Base-by-base conservation (phyloP, 208 protist species). In the Trypanosoma brucei region DNA sequence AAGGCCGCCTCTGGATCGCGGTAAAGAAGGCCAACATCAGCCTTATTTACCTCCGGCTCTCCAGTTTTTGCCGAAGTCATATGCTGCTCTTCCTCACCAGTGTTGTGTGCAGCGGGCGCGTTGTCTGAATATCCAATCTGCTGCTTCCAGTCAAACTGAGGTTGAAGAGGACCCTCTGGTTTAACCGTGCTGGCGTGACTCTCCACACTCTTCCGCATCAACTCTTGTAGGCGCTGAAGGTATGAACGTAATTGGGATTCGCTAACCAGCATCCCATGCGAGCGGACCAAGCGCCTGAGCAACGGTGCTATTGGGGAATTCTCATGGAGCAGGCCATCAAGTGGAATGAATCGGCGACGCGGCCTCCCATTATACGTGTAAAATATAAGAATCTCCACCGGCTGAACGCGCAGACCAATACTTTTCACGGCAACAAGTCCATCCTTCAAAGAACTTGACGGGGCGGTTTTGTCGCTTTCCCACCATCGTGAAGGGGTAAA, bases 11-110 rank as follows among this genome's bases (percentile, higher is more conserved):
- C 87, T 0, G 90, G 90, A 55, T 95, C 83, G 33, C 86, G 90
- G 62, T 93, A 95, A 48, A 95, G 81, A 37, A 95, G 70, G 3
- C 86, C 84, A 31, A 95, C n/a, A 57, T 95, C 86, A 8, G 90
- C 90, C 77, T 93, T 91, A 56, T 91, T 83, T 14, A 79, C 64
- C 53, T 48, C 52, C 9, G n/a, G 14, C 50, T 13, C 33, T 33
- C 0, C 8, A 38, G 22, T 7, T 3, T 2, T 6, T n/a, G 9
- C 3, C 13, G 54, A 22, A 45, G 36, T 42, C 33, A 13, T 31
- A 54, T 33, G 45, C 14, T 2, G 22, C 34, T 57, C 13, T 34
- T 45, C 30, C 1, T 63, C 37, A 11, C 11, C 7, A 42, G 44
- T 46, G n/a, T 39, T 42, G 30, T 36, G 3, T 22, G 42, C 22